phyloP scores from a whole-genome alignment of 805 yeast genomes.

The Scheffersomyces lignosus region DNA sequence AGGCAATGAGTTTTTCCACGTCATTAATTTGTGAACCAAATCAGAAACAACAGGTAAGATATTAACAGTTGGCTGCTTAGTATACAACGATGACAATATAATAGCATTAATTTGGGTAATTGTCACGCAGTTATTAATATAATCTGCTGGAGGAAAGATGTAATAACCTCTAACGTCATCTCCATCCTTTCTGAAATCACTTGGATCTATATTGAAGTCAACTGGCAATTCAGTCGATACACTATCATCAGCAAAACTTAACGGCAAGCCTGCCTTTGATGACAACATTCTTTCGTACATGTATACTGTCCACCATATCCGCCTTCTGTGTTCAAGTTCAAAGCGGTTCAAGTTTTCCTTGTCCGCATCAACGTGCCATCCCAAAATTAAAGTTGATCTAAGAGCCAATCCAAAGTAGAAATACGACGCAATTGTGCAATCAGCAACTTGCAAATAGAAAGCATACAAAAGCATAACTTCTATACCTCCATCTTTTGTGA shows the following conservation, averaged over 20 bases:
- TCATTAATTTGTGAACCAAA: constrained; percentile 61
- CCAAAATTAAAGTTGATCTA: constrained; percentile 68
- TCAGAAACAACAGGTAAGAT: constrained; percentile 73
- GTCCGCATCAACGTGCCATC: constrained; percentile 83
- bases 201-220: constrained; percentile 61
- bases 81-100: constrained; percentile 66
- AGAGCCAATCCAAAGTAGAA: constrained; percentile 78
- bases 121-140: constrained; percentile 71
- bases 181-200: constrained; percentile 34
- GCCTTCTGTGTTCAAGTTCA: constrained; percentile 53
- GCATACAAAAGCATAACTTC: constrained; percentile 76
- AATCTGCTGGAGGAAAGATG: constrained; percentile 78
- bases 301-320: constrained; percentile 51
- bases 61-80: constrained; percentile 74
- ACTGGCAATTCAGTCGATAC: constrained; percentile 76
- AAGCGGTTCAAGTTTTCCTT: constrained; percentile 54
- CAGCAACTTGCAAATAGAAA: constrained; percentile 79
- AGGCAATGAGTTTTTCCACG: constrained; percentile 69
- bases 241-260: constrained; percentile 78
- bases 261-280: constrained; percentile 78
- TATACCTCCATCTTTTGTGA: constrained; percentile 76
- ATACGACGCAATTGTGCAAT: constrained; percentile 78
- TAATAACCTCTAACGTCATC: constrained; percentile 62
- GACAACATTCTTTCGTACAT: constrained; percentile 70
- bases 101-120: constrained; percentile 79